phyloP scores from a whole-genome alignment of 2,329 filamentous ascomycete genomes.

The Colletotrichum destructivum region DNA sequence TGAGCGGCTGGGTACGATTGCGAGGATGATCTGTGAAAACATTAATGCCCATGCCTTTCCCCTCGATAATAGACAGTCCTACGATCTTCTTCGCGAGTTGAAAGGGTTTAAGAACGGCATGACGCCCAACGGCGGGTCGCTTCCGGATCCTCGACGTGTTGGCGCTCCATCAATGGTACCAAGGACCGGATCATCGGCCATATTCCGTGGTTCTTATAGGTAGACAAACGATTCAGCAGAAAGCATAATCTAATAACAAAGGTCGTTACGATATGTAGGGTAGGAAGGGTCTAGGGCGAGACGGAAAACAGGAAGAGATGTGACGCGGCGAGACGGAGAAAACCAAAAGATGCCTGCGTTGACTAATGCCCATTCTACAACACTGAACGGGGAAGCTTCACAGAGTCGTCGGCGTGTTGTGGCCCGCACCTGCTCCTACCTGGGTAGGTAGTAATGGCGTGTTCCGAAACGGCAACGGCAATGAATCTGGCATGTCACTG shows the following conservation, averaged over 20 bases:
- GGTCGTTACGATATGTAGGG: neutral
- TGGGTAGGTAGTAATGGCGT: no score
- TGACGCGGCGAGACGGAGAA: neutral
- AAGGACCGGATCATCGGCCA: conserved; percentile 5
- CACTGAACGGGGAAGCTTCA: no score
- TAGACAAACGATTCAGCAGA: neutral
- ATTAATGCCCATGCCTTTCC: neutral
- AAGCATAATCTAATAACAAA: neutral
- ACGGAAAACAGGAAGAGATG: neutral
- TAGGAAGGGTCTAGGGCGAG: neutral
- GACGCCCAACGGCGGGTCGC: conserved; percentile 4
- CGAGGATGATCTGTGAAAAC: conserved; percentile 16
- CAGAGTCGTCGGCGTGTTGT: no score
- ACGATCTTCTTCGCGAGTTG: conserved; percentile 23
- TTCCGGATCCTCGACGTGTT: conserved; percentile 18
- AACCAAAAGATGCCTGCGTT: neutral
- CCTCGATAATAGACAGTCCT: neutral
- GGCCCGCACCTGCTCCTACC: neutral
- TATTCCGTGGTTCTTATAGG: neutral
- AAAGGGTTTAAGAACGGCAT: neutral
- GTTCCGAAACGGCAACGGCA: neutral
- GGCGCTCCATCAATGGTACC: neutral
- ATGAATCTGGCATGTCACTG: neutral
- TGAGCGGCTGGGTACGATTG: conserved; percentile 4
- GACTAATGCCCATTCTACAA: neutral